A percentile compares a stretch with the other conserved stretches of the same genome.
Evolutionary conservation across 2,329 filamentous ascomycete genomes (phyloP).

Genomic region (Pseudofabraea citricarpa): DNA sequence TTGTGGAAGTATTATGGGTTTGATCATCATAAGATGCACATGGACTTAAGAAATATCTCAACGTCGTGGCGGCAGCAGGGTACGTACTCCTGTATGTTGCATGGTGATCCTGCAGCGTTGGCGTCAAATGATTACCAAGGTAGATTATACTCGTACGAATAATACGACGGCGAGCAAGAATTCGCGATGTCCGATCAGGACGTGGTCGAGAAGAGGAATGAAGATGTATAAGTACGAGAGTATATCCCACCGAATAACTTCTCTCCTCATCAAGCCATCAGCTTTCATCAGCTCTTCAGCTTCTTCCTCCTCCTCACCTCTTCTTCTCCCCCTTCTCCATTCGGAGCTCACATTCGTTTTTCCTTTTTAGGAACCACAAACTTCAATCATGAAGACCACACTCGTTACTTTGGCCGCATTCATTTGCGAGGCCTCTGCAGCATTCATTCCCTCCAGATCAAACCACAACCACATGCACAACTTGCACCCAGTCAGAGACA

Average conservation of each 20-base stretch:
- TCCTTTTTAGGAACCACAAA: slow-evolving; percentile 4
- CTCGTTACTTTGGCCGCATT: slow-evolving; percentile 15
- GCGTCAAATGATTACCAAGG: no score
- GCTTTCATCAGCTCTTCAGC: slow-evolving; percentile 2
- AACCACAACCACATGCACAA: not conserved
- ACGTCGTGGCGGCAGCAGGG: no score
- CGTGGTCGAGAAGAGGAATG: not conserved
- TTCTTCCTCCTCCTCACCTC: not conserved
- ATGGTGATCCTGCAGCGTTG: no score
- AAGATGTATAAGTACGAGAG: not conserved
- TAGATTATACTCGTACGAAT: no score
- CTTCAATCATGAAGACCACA: slow-evolving; percentile 23
- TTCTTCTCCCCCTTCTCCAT: slow-evolving; percentile 3
- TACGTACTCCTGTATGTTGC: no score
- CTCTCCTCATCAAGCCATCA: slow-evolving; percentile 3
- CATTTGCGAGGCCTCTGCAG: slow-evolving; percentile 13
- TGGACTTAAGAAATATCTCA: no score
- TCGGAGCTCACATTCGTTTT: slow-evolving; percentile 6
- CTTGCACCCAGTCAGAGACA: slow-evolving; percentile 4
- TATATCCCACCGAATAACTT: not conserved
- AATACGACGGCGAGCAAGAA: not conserved
- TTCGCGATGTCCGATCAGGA: not conserved
- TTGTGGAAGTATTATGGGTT: no score
- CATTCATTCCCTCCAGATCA: slow-evolving; percentile 15
- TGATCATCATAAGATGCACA: no score